These are phyloP conservation scores for Cyberlindnera misumaiensis DNA, from an alignment of 805 yeast species.

Conservation along the genomic window DNA sequence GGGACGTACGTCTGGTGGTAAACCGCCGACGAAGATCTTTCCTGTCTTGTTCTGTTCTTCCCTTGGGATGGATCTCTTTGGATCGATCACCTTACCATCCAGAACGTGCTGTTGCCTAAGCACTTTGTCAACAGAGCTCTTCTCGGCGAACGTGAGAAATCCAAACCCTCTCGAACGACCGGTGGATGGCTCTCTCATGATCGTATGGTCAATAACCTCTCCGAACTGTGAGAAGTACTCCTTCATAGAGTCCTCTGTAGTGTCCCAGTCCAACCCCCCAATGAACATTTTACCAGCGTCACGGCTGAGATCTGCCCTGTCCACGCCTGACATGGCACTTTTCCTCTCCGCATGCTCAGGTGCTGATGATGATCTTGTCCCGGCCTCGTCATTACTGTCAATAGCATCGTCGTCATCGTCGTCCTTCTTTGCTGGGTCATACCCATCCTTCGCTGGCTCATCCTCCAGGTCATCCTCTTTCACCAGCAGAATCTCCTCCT, in stretches of 20 bases:
- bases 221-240: constrained; percentile 86
- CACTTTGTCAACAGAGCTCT: constrained; percentile 82
- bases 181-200: constrained; percentile 83
- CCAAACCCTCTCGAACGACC: constrained; percentile 96
- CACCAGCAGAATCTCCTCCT: constrained; percentile 9
- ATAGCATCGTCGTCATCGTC: constrained; percentile 2
- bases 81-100: constrained; percentile 95
- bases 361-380: background rate
- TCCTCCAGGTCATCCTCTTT: constrained; percentile 10
- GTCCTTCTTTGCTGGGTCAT: constrained; percentile 6
- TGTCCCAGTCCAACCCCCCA: constrained; percentile 98
- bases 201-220: constrained; percentile 78
- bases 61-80: constrained; percentile 94
- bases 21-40: constrained; percentile 95
- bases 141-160: constrained; percentile 76
- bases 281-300: constrained; percentile 90
- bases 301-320: constrained; percentile 46
- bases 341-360: background rate
- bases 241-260: constrained; percentile 79
- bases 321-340: background rate
- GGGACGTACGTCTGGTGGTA: constrained; percentile 89
- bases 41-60: constrained; percentile 97
- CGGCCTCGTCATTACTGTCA: background rate
- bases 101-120: constrained; percentile 79
- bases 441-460: constrained; percentile 5